Evolutionary conservation across 129 eudicot species (phyloP), one percentile per base, ranked within the genome.

Genomic region (Helichrysum umbraculigerum): DNA sequence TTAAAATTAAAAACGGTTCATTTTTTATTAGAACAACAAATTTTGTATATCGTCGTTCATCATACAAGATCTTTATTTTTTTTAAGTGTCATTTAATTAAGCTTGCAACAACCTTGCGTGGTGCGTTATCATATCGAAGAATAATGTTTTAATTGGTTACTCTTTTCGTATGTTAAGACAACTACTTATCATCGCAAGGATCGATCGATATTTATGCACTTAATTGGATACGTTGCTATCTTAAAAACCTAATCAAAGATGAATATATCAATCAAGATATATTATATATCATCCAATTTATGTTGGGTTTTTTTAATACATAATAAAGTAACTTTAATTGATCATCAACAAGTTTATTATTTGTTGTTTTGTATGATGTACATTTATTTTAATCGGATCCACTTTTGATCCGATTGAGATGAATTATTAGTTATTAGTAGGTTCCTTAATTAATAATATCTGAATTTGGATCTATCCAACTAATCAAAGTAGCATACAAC

Each of bases 381-480:
- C 28, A 44, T 44, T n/a, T 7, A 19, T 2, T 57, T 19, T n/a
- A 67, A 8, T 42, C 2, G 30, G 54, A 70, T n/a, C 25, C 66
- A 32, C 22, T 66, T 15, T 76, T 56, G 52, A 54, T 76, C 67
- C 64, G 68, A 67, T 66, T 76, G 74, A 16, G 80, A 69, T 12
- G 41, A 67, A 56, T 68, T 37, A 44, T 47, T 47, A 3, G 54
- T 47, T 47, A 47, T 14, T 47, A 37, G 5, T 51, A 32, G 20
- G 19, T 37, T 37, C 7, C 7, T 37, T 37, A 37, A 37, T 9
- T 63, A 63, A 29, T 28, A 28, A 61, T 78, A 78, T 60, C 51
- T 34, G 33, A 67, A 54, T 79, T 79, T 73, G 79, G 79, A 73
- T 72, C 70, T 66, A 65, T 73, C 79, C 74, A 79, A 79, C 73